Evolutionary conservation across 1,139 yeast species (phyloP), one percentile per base, ranked within the genome.

Genomic region (Trichomonascaceae sp.): DNA sequence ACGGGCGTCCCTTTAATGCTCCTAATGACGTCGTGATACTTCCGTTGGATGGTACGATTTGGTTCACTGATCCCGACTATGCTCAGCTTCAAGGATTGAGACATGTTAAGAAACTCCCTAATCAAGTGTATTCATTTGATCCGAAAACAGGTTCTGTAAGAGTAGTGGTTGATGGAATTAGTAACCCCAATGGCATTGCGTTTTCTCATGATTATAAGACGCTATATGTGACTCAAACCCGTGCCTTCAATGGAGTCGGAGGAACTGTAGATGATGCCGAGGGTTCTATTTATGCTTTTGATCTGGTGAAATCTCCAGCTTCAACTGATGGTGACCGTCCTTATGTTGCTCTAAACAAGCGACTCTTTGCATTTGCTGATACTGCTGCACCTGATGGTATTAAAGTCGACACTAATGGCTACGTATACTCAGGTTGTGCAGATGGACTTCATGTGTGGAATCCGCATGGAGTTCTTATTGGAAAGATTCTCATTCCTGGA

Each of bases 401-500:
- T 53, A 66, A 65, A 55, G 55, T 57, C 36, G 71, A 67, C 51
- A 48, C 51, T 3, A 50, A 47, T 0, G 70, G 69, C 5, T 64
- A 65, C 49, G 65, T 67, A 2, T 66, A 61, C 47, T 60, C 66
- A 7, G 69, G 68, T 3, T 64, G 69, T 48, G 58, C 54, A 3
- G 67, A 65, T 50, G 69, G 67, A 7, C 54, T 67, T n/a, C 65
- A 64, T 18, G 66, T 66, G n/a, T 67, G 69, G 69, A 59, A 63
- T 49, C 45, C 50, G 1, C 57, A 56, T 20, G 70, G 70, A 7
- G 39, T 47, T 12, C 55, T 66, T n/a, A 53, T 65, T 17, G 69
- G 69, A 18, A 65, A 63, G 55, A 55, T 66, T n/a, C 47, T 57
- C 7, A 55, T 61, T 32, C 63, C 62, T 10, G 63, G 60, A 0